Conservation (phyloP, 192 early-diverging fungal species). For the Coemansia sp. region DNA sequence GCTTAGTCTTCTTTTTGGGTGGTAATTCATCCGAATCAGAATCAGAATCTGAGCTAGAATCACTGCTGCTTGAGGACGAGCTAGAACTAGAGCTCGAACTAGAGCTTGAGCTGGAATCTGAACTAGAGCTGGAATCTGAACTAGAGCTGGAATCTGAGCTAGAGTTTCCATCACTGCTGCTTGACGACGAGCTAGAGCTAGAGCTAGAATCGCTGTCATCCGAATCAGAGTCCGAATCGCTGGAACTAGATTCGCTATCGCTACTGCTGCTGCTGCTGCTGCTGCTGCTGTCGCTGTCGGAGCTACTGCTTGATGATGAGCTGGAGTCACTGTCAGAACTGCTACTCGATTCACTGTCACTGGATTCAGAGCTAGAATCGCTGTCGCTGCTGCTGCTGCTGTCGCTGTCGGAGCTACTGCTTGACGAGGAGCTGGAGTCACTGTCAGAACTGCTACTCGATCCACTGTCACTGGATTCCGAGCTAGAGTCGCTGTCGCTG, state of each 20-base stretch:
- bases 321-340: conserved; percentile 2
- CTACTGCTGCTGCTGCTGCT: background rate
- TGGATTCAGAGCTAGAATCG: background rate
- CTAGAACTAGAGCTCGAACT: background rate
- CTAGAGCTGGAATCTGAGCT: conserved; percentile 2
- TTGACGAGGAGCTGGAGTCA: conserved; percentile 3
- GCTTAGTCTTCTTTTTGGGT: conserved; percentile 30
- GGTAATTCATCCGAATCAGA: conserved; percentile 20
- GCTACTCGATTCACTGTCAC: background rate
- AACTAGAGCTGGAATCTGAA: background rate
- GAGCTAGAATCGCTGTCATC: conserved; percentile 7
- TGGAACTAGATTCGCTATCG: conserved; percentile 15
- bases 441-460: conserved; percentile 11
- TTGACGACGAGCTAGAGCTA: conserved; percentile 5
- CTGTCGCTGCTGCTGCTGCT: background rate
- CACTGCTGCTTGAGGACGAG: conserved; percentile 1
- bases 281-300: background rate
- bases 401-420: background rate
- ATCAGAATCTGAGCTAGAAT: conserved; percentile 3
- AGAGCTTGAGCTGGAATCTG: background rate
- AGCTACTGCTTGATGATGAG: background rate
- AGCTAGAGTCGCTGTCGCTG: conserved; percentile 13
- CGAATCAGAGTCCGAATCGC: conserved; percentile 14
- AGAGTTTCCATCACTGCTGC: background rate
- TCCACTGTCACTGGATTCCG: background rate